phyloP scores from a whole-genome alignment of 108 stramenopile species.

The Pseudonitzschia multistriata region DNA sequence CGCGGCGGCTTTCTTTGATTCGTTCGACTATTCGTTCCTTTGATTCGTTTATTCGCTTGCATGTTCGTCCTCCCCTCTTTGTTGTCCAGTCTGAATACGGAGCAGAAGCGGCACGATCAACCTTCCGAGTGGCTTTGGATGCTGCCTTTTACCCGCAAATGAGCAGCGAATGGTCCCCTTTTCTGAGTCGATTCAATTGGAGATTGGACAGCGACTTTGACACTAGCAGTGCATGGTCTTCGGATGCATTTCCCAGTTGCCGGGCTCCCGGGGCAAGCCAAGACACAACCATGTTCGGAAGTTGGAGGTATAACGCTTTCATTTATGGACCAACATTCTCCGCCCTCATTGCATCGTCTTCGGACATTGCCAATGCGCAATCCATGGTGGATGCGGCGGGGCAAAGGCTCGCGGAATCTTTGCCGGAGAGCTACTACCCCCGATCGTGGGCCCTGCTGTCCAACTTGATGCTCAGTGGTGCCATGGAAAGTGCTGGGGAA shows the following conservation, averaged over 20 bases:
- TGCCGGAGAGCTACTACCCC: slow-evolving; percentile 12
- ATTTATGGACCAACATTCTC: slow-evolving; percentile 28
- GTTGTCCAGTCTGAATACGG: slow-evolving; percentile 36
- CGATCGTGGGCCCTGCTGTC: slow-evolving; percentile 27
- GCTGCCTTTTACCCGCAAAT: slow-evolving; percentile 29
- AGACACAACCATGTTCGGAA: not conserved
- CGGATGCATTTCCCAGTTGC: slow-evolving; percentile 7
- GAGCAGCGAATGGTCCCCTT: slow-evolving; percentile 6
- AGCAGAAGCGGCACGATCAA: slow-evolving; percentile 27
- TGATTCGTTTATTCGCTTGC: too few species aligned
- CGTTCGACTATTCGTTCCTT: too few species aligned
- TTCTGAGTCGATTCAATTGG: slow-evolving; percentile 6
- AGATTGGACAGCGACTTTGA: slow-evolving; percentile 4
- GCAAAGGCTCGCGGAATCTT: not conserved
- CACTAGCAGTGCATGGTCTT: slow-evolving; percentile 12
- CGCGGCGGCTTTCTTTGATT: too few species aligned
- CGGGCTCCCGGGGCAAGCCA: not conserved
- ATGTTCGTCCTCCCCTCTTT: too few species aligned
- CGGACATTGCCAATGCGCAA: slow-evolving; percentile 4
- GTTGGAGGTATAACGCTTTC: slow-evolving; percentile 28
- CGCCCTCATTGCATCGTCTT: slow-evolving; percentile 14
- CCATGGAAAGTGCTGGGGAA: slow-evolving; percentile 24
- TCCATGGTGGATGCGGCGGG: slow-evolving; percentile 31
- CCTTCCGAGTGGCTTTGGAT: slow-evolving; percentile 32
- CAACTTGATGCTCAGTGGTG: slow-evolving; percentile 30